phyloP scores from a whole-genome alignment of 768 basidiomycete species.

The Lyophyllum decastes region DNA sequence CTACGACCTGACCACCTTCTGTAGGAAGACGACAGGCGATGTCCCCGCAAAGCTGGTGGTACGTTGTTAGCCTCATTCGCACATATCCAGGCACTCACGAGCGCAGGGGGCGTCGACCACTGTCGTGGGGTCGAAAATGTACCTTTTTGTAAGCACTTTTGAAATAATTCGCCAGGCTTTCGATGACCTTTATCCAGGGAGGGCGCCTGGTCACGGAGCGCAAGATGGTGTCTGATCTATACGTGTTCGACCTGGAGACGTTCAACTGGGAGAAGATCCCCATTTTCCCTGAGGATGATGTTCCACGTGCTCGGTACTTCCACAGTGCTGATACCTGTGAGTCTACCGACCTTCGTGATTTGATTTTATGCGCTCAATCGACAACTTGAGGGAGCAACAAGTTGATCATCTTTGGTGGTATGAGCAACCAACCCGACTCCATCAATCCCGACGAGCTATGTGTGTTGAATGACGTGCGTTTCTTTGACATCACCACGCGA shows the following conservation, averaged over 20 bases:
- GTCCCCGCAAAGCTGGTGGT: slow-evolving; percentile 89
- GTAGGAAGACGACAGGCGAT: slow-evolving; percentile 81
- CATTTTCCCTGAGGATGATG: slow-evolving; percentile 61
- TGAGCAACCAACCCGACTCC: slow-evolving; percentile 80
- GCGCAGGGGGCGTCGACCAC: slow-evolving; percentile 87
- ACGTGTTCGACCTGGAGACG: slow-evolving; percentile 82
- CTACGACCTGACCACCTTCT: slow-evolving; percentile 87
- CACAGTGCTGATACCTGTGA: slow-evolving; percentile 87
- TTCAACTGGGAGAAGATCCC: slow-evolving; percentile 78
- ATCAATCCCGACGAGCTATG: slow-evolving; percentile 78
- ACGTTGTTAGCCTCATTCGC: slow-evolving; percentile 30
- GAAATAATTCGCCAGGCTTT: neutral
- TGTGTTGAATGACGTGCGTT: slow-evolving; percentile 90
- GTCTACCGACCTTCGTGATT: slow-evolving; percentile 16
- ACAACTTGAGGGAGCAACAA: slow-evolving; percentile 76
- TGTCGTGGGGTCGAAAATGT: slow-evolving; percentile 84
- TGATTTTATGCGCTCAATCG: slow-evolving; percentile 1
- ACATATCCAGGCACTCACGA: neutral
- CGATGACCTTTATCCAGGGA: slow-evolving; percentile 48
- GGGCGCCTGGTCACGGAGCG: slow-evolving; percentile 86
- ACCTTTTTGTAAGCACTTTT: slow-evolving; percentile 70
- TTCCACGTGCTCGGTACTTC: slow-evolving; percentile 89
- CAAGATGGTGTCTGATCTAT: slow-evolving; percentile 89
- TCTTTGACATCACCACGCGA: slow-evolving; percentile 74
- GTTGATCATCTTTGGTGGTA: slow-evolving; percentile 92